Evolutionary conservation across 2,329 filamentous ascomycete genomes (phyloP), one percentile per base, ranked within the genome.

Genomic region (Fusarium sp.): DNA sequence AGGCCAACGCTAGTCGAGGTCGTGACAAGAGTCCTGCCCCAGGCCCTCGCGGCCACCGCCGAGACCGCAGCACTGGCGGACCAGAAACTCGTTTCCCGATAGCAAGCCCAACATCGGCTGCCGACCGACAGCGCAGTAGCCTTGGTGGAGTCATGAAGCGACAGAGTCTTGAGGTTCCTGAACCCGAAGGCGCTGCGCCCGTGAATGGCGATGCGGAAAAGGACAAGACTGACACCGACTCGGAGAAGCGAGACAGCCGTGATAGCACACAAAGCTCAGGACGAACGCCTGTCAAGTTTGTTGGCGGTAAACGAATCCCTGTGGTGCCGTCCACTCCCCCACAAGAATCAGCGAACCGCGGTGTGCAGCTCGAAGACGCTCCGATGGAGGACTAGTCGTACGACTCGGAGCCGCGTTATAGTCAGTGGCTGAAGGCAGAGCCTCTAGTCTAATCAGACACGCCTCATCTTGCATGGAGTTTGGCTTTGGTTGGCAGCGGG

Each of bases 21-120:
- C 87, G 93, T 45, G 91, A 88, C 27, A 89, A 85, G 21, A 93
- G 89, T 61, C 93, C 93, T 8, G 88, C 84, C 6, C 87, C 87
- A 23, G 81, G 84, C 61, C 79, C 85, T 7, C 75, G 77, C 10
- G 80, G 81, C 35, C 91, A 96, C 73, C 85, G 92, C 53, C 88
- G 93, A 63, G 93, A 97, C 71, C 87, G 91, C 67, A 96, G 91
- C 73, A 88, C 86, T 37, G 84, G 86, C 60, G 86, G 86, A 6
- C 84, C 88, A 25, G 88, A 88, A 71, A 96, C 91, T 9, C 85
- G 93, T 36, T 97, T 97, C 80, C 95, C 92, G 1, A 90, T 97
- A 65, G 87, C 90, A 6, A 86, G 85, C 64, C 88, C 84, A 59
- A 87, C 80, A 42, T 78, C 81, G 53, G 80, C 77, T 58, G 80